Evolutionary conservation across 2,329 filamentous ascomycete genomes (phyloP).

Genomic region (Rasamsonia emersonii): DNA sequence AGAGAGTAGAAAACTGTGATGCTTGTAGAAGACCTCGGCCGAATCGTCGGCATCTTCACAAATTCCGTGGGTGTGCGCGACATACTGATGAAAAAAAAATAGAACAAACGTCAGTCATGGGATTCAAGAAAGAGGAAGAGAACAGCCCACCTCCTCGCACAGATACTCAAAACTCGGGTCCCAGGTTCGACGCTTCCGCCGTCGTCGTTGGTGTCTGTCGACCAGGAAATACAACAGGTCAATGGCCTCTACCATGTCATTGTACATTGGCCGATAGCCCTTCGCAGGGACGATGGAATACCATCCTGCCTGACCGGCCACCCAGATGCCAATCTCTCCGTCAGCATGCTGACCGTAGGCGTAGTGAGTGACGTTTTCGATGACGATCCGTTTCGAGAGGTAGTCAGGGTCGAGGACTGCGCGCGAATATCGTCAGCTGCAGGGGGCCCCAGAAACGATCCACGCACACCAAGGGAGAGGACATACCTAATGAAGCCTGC

Average conservation of each 20-base stretch:
- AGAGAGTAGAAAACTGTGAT: conserved; percentile 37
- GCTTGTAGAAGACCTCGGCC: conserved; percentile 38
- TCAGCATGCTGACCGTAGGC: conserved; percentile 46
- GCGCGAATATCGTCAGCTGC: conserved; percentile 4
- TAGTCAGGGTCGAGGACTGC: conserved; percentile 32
- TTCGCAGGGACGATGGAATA: conserved; percentile 48
- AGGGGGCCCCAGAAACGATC: too few relatives aligned
- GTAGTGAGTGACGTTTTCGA: conserved; percentile 42
- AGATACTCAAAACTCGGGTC: conserved; percentile 30
- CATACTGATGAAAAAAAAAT: too few relatives aligned
- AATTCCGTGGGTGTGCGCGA: conserved; percentile 32
- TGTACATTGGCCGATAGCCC: conserved; percentile 45
- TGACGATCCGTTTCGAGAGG: conserved; percentile 35
- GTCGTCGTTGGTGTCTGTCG: conserved; percentile 45
- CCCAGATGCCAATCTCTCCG: conserved; percentile 51
- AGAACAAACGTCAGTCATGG: too few relatives aligned
- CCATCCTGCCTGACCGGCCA: conserved; percentile 54
- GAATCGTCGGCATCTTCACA: conserved; percentile 38
- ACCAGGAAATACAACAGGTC: conserved; percentile 53
- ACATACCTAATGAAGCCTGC: conserved; percentile 34
- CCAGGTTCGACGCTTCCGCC: conserved; percentile 22
- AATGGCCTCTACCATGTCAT: conserved; percentile 51
- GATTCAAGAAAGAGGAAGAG: conserved; percentile 6
- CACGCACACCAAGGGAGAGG: conserved; percentile 6
- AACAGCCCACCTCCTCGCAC: conserved; percentile 29